Evolutionary conservation across 225 moss, liverwort and hornwort genomes (phyloP).

Genomic region (Ulota crispa): DNA sequence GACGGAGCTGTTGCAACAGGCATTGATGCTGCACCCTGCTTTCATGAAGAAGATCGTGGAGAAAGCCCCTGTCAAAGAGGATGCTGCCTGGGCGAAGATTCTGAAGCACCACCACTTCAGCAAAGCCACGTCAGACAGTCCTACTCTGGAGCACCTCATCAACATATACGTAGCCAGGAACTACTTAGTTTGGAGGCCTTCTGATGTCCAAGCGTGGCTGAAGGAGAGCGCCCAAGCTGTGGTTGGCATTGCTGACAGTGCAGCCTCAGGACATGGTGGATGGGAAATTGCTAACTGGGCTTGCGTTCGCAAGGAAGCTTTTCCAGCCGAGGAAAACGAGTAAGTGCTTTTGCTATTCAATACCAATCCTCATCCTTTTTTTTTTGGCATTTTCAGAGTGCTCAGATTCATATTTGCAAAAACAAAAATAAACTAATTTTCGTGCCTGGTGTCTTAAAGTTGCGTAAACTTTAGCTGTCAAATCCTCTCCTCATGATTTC

Average conservation of each 20-base stretch:
- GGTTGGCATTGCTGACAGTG: slow-evolving; percentile 46
- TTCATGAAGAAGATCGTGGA: slow-evolving; percentile 78
- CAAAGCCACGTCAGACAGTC: slow-evolving; percentile 41
- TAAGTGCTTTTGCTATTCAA: slow-evolving; percentile 28
- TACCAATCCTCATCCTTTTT: neutral
- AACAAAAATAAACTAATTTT: neutral
- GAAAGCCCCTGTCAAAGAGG: slow-evolving; percentile 84
- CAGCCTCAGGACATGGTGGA: slow-evolving; percentile 32
- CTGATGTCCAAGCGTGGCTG: slow-evolving; percentile 85
- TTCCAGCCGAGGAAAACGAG: slow-evolving; percentile 68
- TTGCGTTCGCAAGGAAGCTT: slow-evolving; percentile 69
- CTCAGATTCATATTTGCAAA: too few species aligned
- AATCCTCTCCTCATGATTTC: neutral
- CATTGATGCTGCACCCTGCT: slow-evolving; percentile 81
- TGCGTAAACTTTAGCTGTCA: neutral
- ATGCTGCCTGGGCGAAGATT: slow-evolving; percentile 66
- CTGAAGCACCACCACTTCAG: slow-evolving; percentile 61
- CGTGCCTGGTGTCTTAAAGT: neutral
- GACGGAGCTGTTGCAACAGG: slow-evolving; percentile 57
- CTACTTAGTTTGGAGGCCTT: slow-evolving; percentile 79
- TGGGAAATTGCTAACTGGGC: slow-evolving; percentile 75
- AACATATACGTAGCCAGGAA: slow-evolving; percentile 75
- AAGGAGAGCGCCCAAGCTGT: slow-evolving; percentile 66
- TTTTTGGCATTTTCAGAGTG: too few species aligned
- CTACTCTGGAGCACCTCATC: slow-evolving; percentile 76